Conservation (phyloP, 2,329 filamentous ascomycete species). For the Lecanicillium sp. region DNA sequence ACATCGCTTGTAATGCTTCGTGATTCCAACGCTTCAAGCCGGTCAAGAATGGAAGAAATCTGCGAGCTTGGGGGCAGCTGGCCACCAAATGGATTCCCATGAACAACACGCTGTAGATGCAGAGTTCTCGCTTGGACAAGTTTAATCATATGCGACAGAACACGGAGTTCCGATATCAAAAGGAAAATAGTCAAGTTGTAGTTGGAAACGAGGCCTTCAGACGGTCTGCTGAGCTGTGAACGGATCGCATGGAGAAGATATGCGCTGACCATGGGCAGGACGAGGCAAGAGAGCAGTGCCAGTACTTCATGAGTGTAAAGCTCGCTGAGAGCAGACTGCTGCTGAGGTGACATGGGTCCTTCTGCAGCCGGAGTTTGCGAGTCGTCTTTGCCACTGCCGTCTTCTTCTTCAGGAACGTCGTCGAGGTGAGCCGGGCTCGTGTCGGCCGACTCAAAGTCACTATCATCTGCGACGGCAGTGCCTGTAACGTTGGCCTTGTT, state of each 20-base stretch:
- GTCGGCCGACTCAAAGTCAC: slow-evolving; percentile 20
- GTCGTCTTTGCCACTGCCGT: slow-evolving; percentile 10
- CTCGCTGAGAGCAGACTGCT: slow-evolving; percentile 44
- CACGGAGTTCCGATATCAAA: slow-evolving; percentile 76
- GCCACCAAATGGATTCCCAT: slow-evolving; percentile 35
- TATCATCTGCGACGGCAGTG: slow-evolving; percentile 35
- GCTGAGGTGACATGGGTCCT: slow-evolving; percentile 14
- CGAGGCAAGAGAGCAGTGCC: slow-evolving; percentile 70
- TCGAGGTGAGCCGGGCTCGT: slow-evolving; percentile 21
- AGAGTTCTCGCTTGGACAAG: slow-evolving; percentile 72
- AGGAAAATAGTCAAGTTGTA: slow-evolving; percentile 91
- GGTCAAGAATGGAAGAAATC: slow-evolving; percentile 50
- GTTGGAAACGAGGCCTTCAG: slow-evolving; percentile 81
- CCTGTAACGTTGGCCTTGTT: slow-evolving; percentile 28
- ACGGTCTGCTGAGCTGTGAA: slow-evolving; percentile 70
- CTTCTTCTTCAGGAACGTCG: slow-evolving; percentile 38
- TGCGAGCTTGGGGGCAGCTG: slow-evolving; percentile 22
- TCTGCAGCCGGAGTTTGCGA: slow-evolving; percentile 13
- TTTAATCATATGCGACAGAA: slow-evolving; percentile 71
- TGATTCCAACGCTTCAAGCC: slow-evolving; percentile 65
- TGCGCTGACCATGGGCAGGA: slow-evolving; percentile 70
- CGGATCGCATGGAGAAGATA: slow-evolving; percentile 78
- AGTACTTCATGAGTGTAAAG: slow-evolving; percentile 67
- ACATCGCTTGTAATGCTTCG: slow-evolving; percentile 16
- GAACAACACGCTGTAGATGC: slow-evolving; percentile 69